Evolutionary conservation across 2,329 filamentous ascomycete genomes (phyloP).

Genomic region (Pseudonectria buxi): DNA sequence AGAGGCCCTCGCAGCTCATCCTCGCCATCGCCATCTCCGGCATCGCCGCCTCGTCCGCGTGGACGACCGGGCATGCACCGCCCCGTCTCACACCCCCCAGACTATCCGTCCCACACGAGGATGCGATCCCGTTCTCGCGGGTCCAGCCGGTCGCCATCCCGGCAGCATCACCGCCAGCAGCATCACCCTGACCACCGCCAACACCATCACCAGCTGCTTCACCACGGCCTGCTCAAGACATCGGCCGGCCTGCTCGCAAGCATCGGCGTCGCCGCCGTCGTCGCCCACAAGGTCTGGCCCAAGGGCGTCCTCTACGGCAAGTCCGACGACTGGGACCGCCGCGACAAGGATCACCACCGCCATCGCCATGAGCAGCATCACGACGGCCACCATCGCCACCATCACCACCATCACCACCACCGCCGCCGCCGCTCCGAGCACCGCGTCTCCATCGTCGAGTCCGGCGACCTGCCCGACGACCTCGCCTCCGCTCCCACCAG

Average conservation of each 20-base stretch:
- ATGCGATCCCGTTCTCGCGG: conserved; percentile 12
- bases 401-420: conserved; percentile 9
- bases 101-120: neutral
- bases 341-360: conserved; percentile 1
- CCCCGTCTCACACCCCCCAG: neutral
- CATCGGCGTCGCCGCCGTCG: conserved; percentile 28
- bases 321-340: conserved; percentile 24
- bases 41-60: too few relatives aligned
- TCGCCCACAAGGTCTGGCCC: conserved; percentile 31
- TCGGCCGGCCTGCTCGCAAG: conserved; percentile 27
- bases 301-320: conserved; percentile 23
- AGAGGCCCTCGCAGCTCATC: too few relatives aligned
- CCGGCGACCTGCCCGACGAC: conserved; percentile 9
- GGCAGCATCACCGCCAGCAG: conserved; percentile 6
- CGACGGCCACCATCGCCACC: conserved; percentile 6
- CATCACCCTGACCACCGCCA: conserved; percentile 4
- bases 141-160: conserved; percentile 7
- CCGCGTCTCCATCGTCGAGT: conserved; percentile 8
- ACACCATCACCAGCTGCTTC: conserved; percentile 10
- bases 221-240: conserved; percentile 24
- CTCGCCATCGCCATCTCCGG: too few relatives aligned
- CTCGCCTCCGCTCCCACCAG: conserved; percentile 9
- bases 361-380: conserved; percentile 8
- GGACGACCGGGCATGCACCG: too few relatives aligned
- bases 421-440: conserved; percentile 5